phyloP scores from a whole-genome alignment of 2,329 filamentous ascomycete species.

The Fusarium sp. region DNA sequence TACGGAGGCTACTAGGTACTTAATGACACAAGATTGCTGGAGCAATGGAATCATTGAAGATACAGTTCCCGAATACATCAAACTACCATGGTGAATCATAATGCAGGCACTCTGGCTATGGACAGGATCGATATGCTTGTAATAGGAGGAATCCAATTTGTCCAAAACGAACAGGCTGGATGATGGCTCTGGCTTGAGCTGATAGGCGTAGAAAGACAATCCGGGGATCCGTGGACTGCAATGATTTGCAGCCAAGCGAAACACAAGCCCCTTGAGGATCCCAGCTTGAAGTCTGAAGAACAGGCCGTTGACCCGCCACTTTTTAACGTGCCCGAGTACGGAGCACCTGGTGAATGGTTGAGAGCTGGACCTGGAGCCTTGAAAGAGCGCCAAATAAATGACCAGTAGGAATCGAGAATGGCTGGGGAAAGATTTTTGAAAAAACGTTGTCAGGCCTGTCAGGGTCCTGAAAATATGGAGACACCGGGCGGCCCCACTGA shows the following conservation, averaged over 20 bases:
- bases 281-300: slow-evolving; percentile 7
- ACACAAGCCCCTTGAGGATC: slow-evolving; percentile 26
- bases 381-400: slow-evolving; percentile 22
- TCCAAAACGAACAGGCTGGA: slow-evolving; percentile 11
- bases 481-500: slow-evolving; percentile 55
- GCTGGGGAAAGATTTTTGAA: slow-evolving; percentile 6
- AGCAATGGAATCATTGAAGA: too few relatives aligned
- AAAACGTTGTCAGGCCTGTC: slow-evolving; percentile 25
- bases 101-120: background rate
- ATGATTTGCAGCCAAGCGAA: slow-evolving; percentile 46
- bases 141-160: background rate
- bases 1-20: background rate
- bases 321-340: background rate
- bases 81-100: background rate
- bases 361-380: slow-evolving; percentile 12
- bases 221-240: slow-evolving; percentile 33
- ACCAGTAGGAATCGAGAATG: slow-evolving; percentile 29
- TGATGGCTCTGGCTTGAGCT: slow-evolving; percentile 16
- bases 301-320: slow-evolving; percentile 28
- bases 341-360: slow-evolving; percentile 5
- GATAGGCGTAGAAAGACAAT: slow-evolving; percentile 25
- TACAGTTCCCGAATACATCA: background rate
- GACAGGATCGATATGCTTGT: background rate
- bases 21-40: background rate
- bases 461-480: slow-evolving; percentile 18